Evolutionary conservation across 192 early-diverging fungal species (phyloP).

Genomic region (Podila epigama): DNA sequence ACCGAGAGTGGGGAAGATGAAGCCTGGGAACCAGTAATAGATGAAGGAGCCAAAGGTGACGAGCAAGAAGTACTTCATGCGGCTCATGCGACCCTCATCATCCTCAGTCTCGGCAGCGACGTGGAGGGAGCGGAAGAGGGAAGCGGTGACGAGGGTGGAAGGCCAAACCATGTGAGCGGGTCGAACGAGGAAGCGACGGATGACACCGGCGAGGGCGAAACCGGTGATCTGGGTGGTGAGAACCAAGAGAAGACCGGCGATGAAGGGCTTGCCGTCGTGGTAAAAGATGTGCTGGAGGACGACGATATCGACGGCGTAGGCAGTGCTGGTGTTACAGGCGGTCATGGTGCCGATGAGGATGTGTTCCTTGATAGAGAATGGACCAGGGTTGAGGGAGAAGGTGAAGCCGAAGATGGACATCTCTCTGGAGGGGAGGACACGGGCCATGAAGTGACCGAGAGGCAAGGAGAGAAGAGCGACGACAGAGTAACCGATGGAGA

Average conservation of each 20-base stretch:
- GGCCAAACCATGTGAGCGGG: slow-evolving; percentile 91
- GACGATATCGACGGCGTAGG: slow-evolving; percentile 60
- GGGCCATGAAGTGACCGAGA: too few species aligned
- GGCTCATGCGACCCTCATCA: too few species aligned
- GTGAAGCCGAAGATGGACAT: slow-evolving; percentile 46
- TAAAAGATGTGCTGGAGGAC: slow-evolving; percentile 57
- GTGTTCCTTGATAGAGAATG: slow-evolving; percentile 70
- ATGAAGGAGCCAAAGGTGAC: slow-evolving; percentile 56
- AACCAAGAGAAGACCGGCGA: slow-evolving; percentile 54
- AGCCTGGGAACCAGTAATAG: slow-evolving; percentile 66
- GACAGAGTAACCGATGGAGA: slow-evolving; percentile 47
- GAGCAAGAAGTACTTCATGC: slow-evolving; percentile 67
- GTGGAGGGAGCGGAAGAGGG: slow-evolving; percentile 81
- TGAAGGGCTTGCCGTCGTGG: slow-evolving; percentile 53
- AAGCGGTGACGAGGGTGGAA: slow-evolving; percentile 69
- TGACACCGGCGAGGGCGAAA: slow-evolving; percentile 52
- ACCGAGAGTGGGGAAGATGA: slow-evolving; percentile 54
- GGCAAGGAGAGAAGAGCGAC: too few species aligned
- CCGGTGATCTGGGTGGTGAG: slow-evolving; percentile 58
- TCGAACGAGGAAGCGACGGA: slow-evolving; percentile 71
- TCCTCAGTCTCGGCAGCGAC: too few species aligned
- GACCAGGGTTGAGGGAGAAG: slow-evolving; percentile 61
- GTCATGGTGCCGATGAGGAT: slow-evolving; percentile 62
- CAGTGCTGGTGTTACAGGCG: slow-evolving; percentile 50
- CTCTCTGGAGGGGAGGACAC: too few species aligned